Percentiles rank a stretch among this genome's conserved stretches.
Conservation (phyloP, 768 basidiomycete species). For the Russula sp. region DNA sequence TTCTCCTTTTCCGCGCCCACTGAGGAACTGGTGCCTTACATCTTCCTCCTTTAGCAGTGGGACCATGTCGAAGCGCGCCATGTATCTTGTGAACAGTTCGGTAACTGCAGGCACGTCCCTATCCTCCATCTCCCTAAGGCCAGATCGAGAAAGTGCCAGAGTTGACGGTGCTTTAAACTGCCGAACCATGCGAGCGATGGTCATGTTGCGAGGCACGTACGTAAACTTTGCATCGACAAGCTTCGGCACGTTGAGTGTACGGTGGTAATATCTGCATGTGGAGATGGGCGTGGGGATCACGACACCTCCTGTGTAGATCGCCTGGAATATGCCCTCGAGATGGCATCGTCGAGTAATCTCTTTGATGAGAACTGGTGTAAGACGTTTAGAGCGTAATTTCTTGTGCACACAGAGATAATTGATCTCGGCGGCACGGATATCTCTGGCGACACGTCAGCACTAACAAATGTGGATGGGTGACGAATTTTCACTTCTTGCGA, state of each 20-base stretch:
- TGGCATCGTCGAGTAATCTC: constrained; percentile 94
- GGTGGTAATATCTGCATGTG: constrained; percentile 90
- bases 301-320: constrained; percentile 93
- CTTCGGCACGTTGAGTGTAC: constrained; percentile 86
- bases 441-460: constrained; percentile 42
- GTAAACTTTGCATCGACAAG: constrained; percentile 89
- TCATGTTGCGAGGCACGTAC: constrained; percentile 81
- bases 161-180: constrained; percentile 62
- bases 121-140: constrained; percentile 86
- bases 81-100: constrained; percentile 69
- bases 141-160: constrained; percentile 46
- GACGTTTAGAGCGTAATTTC: constrained; percentile 90
- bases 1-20: constrained; percentile 67
- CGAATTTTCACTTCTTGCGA: constrained; percentile 63
- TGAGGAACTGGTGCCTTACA: constrained; percentile 81
- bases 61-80: constrained; percentile 81
- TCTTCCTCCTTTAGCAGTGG: constrained; percentile 77
- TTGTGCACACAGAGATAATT: constrained; percentile 98
- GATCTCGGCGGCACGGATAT: constrained; percentile 79
- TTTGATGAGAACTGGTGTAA: constrained; percentile 95
- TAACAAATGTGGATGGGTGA: constrained; percentile 3
- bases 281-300: constrained; percentile 92
- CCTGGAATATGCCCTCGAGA: constrained; percentile 89
- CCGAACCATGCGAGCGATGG: constrained; percentile 86
- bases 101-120: constrained; percentile 69